Evolutionary conservation across 371 early-diverging fungal species (phyloP), one percentile per base, ranked within the genome.

Genomic region (Cokeromyces recurvatus): DNA sequence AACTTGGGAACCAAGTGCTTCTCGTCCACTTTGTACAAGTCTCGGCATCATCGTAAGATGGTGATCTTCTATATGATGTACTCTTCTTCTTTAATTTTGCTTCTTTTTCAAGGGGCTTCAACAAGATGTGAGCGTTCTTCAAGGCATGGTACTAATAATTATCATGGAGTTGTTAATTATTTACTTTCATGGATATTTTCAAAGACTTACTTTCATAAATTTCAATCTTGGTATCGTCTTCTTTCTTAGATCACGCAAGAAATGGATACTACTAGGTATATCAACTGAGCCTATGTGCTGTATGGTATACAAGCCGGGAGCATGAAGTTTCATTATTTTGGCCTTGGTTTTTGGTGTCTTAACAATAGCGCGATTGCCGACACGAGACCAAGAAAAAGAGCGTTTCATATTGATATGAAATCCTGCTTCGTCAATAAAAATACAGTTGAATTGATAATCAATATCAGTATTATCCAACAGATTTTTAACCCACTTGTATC

Each of bases 191-290:
- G 34, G 12, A 20, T 6, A 15, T 22, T 46, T 34, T 44, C 3
- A 12, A 46, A 34, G 32, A 37, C 34, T 46, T 46, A 46, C 46
- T 22, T 46, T 46, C 22, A 46, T 46, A 24, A 36, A 46, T 9
- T 22, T 23, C 37, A 46, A 46, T 1, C 46, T 10, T 4, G 46
- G 46, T 7, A 46, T 46, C 19, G 25, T 1, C 46, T 46, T 46
- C n/a, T 11, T 16, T 32, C 34, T 32, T 21, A 34, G 23, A 34
- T 20, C 12, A 1, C 3, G 17, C 0, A 46, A 23, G 15, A 16
- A 15, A 15, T 35, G 0, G 2, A 36, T 11, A 36, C 3, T 2
- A 12, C 21, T 11, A 24, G 46, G 25, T 24, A 46, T 22, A 24
- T 46, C 25, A 36, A 25, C 46, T 11, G 25, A 35, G 6, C 46